Evolutionary conservation across 495 filamentous ascomycete genomes (phyloP).

Genomic region (Entonaema liquescens): DNA sequence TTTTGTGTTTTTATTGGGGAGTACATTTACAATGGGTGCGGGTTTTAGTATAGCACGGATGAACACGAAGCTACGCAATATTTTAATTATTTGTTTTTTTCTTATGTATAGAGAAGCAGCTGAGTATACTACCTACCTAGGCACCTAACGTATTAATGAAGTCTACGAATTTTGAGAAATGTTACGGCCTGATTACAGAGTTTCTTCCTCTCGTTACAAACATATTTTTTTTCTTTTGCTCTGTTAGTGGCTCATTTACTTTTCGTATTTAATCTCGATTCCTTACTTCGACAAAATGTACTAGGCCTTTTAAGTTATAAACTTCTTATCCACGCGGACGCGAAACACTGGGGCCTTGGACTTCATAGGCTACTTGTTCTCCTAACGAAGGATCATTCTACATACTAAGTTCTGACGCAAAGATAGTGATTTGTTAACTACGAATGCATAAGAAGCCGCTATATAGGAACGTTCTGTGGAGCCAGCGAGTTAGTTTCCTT

Average conservation of each 20-base stretch:
- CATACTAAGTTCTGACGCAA: neutral
- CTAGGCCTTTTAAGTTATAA: neutral
- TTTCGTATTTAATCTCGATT: neutral
- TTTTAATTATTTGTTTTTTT: neutral
- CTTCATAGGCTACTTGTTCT: neutral
- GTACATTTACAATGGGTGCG: neutral
- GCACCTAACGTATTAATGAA: neutral
- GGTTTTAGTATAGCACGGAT: neutral
- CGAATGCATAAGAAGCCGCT: neutral
- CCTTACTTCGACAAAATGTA: neutral
- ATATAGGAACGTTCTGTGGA: neutral
- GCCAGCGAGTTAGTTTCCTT: neutral
- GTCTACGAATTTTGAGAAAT: neutral
- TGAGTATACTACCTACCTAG: neutral
- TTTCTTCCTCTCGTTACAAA: neutral
- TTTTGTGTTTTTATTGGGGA: neutral
- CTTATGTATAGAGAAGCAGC: neutral
- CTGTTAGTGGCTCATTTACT: neutral
- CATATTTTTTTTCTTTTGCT: neutral
- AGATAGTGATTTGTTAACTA: neutral
- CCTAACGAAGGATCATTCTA: neutral
- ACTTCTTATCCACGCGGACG: neutral
- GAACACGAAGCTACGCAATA: neutral
- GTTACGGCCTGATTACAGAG: neutral
- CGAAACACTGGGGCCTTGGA: neutral